Conservation (phyloP, 257 asterid genomes). For the Mentha longifolia region DNA sequence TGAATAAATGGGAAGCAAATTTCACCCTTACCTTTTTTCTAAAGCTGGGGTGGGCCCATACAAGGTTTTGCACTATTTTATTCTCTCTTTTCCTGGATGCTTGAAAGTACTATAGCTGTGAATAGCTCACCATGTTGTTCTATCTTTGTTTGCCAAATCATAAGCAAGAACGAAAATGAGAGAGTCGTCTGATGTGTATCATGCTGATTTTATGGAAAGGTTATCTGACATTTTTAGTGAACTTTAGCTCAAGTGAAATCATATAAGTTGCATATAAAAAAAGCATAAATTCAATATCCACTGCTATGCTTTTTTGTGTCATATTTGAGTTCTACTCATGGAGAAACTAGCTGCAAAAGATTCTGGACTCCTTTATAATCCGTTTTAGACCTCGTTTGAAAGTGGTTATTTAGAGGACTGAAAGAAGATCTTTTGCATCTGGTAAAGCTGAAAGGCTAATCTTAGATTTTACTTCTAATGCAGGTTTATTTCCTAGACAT, state of each 20-base stretch:
- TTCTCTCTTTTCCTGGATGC: background rate
- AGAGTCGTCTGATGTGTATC: background rate
- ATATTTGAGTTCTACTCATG: constrained; percentile 3
- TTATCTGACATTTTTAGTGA: background rate
- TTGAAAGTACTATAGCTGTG: background rate
- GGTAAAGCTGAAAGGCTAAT: constrained; percentile 26
- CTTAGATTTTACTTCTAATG: constrained; percentile 23
- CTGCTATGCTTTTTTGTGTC: constrained; percentile 4
- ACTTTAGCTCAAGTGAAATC: too few species aligned
- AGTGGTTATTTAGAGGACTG: background rate
- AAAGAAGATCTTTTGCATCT: background rate
- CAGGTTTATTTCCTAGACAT: constrained; percentile 90
- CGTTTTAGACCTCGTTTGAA: background rate
- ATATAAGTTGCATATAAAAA: background rate
- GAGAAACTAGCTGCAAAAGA: background rate
- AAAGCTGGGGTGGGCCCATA: background rate
- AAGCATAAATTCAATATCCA: background rate
- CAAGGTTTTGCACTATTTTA: background rate
- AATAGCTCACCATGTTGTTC: background rate
- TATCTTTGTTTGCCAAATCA: constrained; percentile 4
- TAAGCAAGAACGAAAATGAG: background rate
- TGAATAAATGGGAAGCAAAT: background rate
- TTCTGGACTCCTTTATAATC: constrained; percentile 3
- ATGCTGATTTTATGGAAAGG: background rate
- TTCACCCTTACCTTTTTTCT: background rate